Evolutionary conservation across 2,329 filamentous ascomycete genomes (phyloP).

Genomic region (Colletotrichum falcatum): DNA sequence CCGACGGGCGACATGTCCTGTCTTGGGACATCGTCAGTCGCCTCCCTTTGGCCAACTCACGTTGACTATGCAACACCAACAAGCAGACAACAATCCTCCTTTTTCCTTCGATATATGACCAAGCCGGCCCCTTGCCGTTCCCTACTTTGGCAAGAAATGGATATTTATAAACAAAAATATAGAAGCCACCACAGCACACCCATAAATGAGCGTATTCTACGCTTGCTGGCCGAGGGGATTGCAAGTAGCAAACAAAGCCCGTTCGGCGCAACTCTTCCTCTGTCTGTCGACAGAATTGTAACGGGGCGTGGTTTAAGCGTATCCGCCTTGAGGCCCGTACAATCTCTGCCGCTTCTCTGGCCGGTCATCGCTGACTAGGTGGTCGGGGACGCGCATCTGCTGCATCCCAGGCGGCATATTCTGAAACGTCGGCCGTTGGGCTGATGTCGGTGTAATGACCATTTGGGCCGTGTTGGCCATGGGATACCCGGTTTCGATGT

Average conservation of each 20-base stretch:
- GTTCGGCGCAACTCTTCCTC: background rate
- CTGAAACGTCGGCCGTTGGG: slow-evolving; percentile 48
- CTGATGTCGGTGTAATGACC: slow-evolving; percentile 49
- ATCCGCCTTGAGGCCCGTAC: slow-evolving; percentile 57
- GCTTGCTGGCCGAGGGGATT: background rate
- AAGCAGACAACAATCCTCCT: background rate
- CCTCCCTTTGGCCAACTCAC: slow-evolving; percentile 11
- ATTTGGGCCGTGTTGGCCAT: slow-evolving; percentile 57
- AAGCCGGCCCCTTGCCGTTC: background rate
- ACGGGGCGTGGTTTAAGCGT: slow-evolving; percentile 52
- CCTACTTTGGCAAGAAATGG: background rate
- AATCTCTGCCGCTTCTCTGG: slow-evolving; percentile 67
- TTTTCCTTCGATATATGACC: background rate
- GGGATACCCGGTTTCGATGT: slow-evolving; percentile 61
- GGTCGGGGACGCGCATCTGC: slow-evolving; percentile 49
- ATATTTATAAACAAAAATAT: background rate
- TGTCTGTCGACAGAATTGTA: background rate
- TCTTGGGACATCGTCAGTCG: slow-evolving; percentile 36
- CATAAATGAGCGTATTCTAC: too few species aligned
- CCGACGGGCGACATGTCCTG: slow-evolving; percentile 29
- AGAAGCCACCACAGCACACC: background rate
- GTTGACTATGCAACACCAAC: background rate
- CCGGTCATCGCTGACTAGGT: slow-evolving; percentile 53
- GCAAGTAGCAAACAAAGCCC: background rate
- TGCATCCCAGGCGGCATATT: slow-evolving; percentile 54